phyloP scores from a whole-genome alignment of 148 eudicot species.

The Cornus kousa region DNA sequence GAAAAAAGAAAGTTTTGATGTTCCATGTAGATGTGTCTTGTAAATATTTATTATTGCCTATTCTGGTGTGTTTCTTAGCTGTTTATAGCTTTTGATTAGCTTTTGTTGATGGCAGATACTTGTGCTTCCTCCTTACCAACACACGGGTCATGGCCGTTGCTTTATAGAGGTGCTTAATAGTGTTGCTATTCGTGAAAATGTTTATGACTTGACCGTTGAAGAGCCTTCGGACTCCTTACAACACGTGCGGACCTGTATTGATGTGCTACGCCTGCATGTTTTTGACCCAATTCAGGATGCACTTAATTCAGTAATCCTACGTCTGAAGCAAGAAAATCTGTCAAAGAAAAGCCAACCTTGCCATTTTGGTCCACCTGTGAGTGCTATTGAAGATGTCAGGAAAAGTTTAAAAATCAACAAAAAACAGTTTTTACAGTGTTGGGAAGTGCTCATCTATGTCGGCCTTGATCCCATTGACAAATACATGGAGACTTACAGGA shows the following conservation, averaged over 20 bases:
- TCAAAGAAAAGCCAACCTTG: constrained; percentile 57
- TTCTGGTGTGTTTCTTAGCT: neutral
- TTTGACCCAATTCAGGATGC: constrained; percentile 48
- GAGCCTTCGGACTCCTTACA: constrained; percentile 90
- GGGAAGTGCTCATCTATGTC: constrained; percentile 87
- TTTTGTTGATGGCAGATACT: constrained; percentile 58
- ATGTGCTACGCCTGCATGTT: constrained; percentile 64
- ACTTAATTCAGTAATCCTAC: constrained; percentile 37
- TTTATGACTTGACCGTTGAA: constrained; percentile 80
- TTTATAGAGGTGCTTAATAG: constrained; percentile 65
- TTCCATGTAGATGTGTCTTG: neutral
- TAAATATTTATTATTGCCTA: neutral
- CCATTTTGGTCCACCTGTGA: constrained; percentile 51
- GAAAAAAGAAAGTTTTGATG: neutral
- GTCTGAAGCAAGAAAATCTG: constrained; percentile 69
- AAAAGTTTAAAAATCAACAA: constrained; percentile 75
- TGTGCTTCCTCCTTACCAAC: constrained; percentile 80
- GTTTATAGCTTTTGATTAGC: constrained; percentile 7
- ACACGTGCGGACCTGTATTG: constrained; percentile 64
- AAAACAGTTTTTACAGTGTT: constrained; percentile 77
- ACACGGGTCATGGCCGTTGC: constrained; percentile 67
- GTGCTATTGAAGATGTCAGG: constrained; percentile 62
- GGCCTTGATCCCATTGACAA: constrained; percentile 67
- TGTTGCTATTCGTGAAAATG: constrained; percentile 59
- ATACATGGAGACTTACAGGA: constrained; percentile 62